Evolutionary conservation across 345 rosid species (phyloP), one percentile per base, ranked within the genome.

Genomic region (Acer campestre): DNA sequence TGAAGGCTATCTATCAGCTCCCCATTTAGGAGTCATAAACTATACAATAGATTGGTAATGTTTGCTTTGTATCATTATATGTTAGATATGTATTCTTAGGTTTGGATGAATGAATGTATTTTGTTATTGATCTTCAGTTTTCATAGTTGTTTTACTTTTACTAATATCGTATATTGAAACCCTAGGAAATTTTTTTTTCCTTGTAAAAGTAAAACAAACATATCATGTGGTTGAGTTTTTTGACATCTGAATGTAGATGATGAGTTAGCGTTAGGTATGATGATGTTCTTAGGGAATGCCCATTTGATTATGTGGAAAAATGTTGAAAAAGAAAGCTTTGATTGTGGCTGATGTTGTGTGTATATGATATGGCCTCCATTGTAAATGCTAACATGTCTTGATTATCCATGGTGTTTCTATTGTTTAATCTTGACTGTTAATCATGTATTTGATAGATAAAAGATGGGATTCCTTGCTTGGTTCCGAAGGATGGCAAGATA

Each of bases 401-500:
- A 17, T 56, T 56, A 56, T 56, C 38, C 7, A 4, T 35, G 55
- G 61, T 56, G 0, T 56, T 56, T 56, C 8, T 18, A n/a, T 56
- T 17, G 38, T 31, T 38, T 40, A 22, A 73, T 17, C 17, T 61
- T 46, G 38, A 48, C 25, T 48, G 48, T 64, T 71, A 8, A 56
- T 63, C 3, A 18, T 25, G 18, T 9, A 10, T 55, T 75, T 40
- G 23, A 61, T 75, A 93, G 97, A 82, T 94, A 66, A 89, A 93
- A 65, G 89, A 86, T 83, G 95, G 97, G 77, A 84, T 95, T 55
- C 98, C 98, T 74, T 84, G 90, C 84, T 86, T 93, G 85, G 89
- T 85, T 71, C 98, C 97, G 31, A 84, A 71, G 72, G 97, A 95
- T 77, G 97, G 97, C 67, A 91, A 87, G 88, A 85, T 94, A 49